Evolutionary conservation across 345 rosid genomes (phyloP), one percentile per base, ranked within the genome.

Genomic region (Aurinia saxatilis): DNA sequence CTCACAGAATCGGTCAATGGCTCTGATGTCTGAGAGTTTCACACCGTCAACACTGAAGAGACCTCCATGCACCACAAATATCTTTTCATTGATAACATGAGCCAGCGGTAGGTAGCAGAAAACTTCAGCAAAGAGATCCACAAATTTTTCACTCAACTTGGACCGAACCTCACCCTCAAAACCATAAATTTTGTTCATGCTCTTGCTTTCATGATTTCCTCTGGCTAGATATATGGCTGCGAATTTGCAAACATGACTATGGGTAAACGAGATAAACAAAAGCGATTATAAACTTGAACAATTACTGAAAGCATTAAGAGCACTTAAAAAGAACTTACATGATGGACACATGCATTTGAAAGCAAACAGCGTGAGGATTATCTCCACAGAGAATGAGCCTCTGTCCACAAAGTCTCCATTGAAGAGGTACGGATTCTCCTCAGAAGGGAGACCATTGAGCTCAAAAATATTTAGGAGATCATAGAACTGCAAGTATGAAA

Each of bases 121-220:
- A 30, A 87, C 99, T 72, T 90, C 97, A 2, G 99, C 89, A 68
- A 90, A 93, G 65, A 93, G 99, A 59, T 85, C 97, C 75, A 90
- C 95, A 27, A 93, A 93, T 40, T 84, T 79, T 49, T 93, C 99
- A 23, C 77, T 93, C 88, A 93, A 48, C 83, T 93, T 90, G 65
- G 97, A 84, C 62, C 84, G 84, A 56, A 93, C 99, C 71, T 93
- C 99, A 2, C 99, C 99, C 86, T 93, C 99, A 35, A 93, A 93
- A 51, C 99, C 99, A 77, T 93, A 93, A 50, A 93, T 93, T 73
- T 87, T 93, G 82, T 93, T 93, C 99, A 93, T 93, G 80, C 97
- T 93, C 84, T 86, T 93, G 85, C 99, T 93, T 77, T 93, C 99
- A 61, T 93, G 97, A 61, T 93, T 93, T 70, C 99, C 99, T 78